phyloP scores from a whole-genome alignment of 768 basidiomycete genomes.

The Mycena latifolia region DNA sequence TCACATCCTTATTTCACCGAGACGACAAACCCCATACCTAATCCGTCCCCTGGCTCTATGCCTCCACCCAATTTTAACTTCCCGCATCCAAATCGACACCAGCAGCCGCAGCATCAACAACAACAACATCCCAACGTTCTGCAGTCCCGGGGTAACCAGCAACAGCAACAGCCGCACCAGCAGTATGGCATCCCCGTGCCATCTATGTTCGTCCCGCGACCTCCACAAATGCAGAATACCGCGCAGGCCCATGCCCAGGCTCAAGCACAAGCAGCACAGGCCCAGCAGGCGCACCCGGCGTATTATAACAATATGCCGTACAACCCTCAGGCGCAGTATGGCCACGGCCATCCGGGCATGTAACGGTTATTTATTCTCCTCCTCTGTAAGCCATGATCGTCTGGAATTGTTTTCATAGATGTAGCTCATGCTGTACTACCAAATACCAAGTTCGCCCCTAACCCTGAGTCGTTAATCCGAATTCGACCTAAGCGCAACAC shows the following conservation, averaged over 20 bases:
- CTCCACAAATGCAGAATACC: constrained; percentile 23
- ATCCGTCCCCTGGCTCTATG: constrained; percentile 67
- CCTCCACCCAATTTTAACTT: constrained; percentile 78
- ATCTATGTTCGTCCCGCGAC: constrained; percentile 29
- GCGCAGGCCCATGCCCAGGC: constrained; percentile 18
- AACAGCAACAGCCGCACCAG: constrained; percentile 24
- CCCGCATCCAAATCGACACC: constrained; percentile 70
- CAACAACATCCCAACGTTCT: constrained; percentile 28
- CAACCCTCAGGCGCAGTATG: constrained; percentile 27
- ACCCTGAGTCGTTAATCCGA: not conserved
- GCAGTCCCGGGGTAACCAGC: constrained; percentile 22
- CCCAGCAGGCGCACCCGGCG: not conserved
- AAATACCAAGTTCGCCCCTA: constrained; percentile 4
- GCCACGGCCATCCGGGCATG: constrained; percentile 29
- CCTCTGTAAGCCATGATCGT: constrained; percentile 12
- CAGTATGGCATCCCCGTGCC: constrained; percentile 32
- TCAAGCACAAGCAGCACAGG: constrained; percentile 7
- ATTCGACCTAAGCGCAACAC: constrained; percentile 27
- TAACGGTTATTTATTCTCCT: constrained; percentile 4
- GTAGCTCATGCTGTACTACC: constrained; percentile 30
- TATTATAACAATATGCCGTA: constrained; percentile 29
- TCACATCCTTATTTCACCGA: constrained; percentile 92
- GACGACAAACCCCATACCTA: constrained; percentile 55
- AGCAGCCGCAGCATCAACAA: constrained; percentile 28
- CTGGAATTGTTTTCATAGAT: constrained; percentile 13